Base-by-base conservation (phyloP, 441 rosid species). In the Populus hybrid region DNA sequence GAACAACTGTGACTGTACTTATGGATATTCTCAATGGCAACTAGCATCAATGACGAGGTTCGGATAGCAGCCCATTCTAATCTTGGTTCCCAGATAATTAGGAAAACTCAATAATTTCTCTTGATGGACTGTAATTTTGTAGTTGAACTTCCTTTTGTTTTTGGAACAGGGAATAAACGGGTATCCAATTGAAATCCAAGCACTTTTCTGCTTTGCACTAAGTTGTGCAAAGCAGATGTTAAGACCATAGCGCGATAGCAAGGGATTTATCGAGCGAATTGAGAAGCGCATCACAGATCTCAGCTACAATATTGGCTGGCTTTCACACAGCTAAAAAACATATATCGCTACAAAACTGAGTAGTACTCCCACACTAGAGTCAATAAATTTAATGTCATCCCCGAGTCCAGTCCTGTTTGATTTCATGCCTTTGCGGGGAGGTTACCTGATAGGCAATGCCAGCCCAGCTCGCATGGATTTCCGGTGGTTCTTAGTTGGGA, bases 381-480 rank as follows among this genome's bases (percentile, higher is more conserved):
- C 72, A 88, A 88, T 77, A 88, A 88, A 77, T 88, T 86, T 57
- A 88, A 86, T 71, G 89, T 85, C 78, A 86, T 83, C 65, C 89
- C 91, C 5, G 88, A 87, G 46, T 82, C 87, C 10, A 84, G 81
- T 28, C 87, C 87, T 42, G 23, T 84, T 86, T 67, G 87, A 86
- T 75, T 88, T 86, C 67, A 86, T 88, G 84, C 87, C 90, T 32
- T 80, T 78, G 69, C 84, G 79, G 40, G 89, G 89, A 78, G 89
- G 91, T 36, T 86, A 86, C 74, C 82, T 88, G 70, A 85, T 88
- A 18, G 89, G 91, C 70, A 88, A 88, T 73, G 89, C 84, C 21
- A 83, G 87, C 72, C 91, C 91, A 68, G 91, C 88, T 65, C 82
- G 84, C 57, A 86, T 88, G 91, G 89, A 86, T 78, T 88, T 86